phyloP scores from a whole-genome alignment of 768 basidiomycete genomes.

The Xerocomus spinulosus region DNA sequence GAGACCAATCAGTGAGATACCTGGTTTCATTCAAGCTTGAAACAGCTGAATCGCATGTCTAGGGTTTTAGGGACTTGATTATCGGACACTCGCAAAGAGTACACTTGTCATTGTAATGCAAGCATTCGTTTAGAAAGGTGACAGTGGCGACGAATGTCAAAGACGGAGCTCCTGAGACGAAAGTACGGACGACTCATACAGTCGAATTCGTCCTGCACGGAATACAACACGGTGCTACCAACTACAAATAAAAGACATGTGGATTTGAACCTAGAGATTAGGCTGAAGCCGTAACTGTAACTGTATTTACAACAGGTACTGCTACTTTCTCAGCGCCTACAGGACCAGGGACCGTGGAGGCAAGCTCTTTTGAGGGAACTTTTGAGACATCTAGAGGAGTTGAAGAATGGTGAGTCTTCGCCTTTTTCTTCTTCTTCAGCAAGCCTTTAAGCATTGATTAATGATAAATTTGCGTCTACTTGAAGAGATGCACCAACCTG shows the following conservation, averaged over 20 bases:
- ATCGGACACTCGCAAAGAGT: no score
- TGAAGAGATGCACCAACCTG: conserved; percentile 46
- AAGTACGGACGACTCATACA: no score
- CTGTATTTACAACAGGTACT: not conserved
- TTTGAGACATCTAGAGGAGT: conserved; percentile 22
- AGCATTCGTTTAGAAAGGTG: no score
- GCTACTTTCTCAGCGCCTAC: not conserved
- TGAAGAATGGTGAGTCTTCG: conserved; percentile 37
- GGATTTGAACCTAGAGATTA: not conserved
- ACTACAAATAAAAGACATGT: not conserved
- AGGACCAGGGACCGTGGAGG: not conserved
- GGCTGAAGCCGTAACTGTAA: conserved; percentile 15
- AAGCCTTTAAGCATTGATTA: conserved; percentile 44
- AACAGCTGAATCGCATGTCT: no score
- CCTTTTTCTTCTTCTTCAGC: conserved; percentile 74
- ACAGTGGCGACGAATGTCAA: no score
- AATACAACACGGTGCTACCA: not conserved
- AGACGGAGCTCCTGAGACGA: no score
- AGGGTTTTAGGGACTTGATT: no score
- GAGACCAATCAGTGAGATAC: no score
- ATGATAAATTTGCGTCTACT: not conserved
- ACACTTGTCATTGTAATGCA: no score
- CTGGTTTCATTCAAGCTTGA: no score
- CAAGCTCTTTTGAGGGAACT: not conserved
- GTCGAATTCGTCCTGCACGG: not conserved